A percentile compares a stretch with the other conserved stretches of the same genome.
Evolutionary conservation across 495 filamentous ascomycete genomes (phyloP).

Genomic region (Trichoderma virens): DNA sequence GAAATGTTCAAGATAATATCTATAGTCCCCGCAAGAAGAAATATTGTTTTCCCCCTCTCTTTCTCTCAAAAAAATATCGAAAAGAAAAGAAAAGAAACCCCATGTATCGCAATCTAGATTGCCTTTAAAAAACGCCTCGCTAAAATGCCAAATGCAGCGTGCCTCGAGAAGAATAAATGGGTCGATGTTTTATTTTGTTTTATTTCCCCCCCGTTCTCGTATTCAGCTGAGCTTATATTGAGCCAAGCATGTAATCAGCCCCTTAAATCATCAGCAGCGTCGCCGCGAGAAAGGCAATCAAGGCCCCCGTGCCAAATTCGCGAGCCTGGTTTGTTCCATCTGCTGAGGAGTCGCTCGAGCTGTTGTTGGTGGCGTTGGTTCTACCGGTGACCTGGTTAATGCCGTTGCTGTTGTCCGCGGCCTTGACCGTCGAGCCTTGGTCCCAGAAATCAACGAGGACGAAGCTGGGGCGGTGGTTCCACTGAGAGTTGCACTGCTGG

Average conservation of each 20-base stretch:
- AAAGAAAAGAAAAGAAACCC: not conserved
- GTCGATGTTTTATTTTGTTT: not conserved
- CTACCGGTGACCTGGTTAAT: conserved; percentile 21
- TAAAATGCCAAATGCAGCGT: conserved; percentile 13
- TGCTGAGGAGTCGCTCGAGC: not conserved
- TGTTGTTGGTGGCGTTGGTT: not conserved
- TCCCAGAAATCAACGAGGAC: conserved; percentile 64
- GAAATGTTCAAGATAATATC: too few relatives aligned
- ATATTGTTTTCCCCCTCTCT: not conserved
- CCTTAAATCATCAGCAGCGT: conserved; percentile 18
- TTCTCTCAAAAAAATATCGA: too few relatives aligned
- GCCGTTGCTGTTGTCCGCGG: conserved; percentile 53
- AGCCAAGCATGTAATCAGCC: not conserved
- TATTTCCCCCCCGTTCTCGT: not conserved
- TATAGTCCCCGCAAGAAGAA: not conserved
- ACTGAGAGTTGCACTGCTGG: conserved; percentile 42
- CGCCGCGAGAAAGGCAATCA: conserved; percentile 23
- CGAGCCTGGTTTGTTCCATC: not conserved
- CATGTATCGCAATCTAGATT: not conserved
- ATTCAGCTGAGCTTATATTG: not conserved
- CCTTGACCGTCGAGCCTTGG: conserved; percentile 48
- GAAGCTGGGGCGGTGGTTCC: conserved; percentile 47
- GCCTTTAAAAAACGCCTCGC: conserved; percentile 21
- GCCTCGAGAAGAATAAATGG: conserved; percentile 9
- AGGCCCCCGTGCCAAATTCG: conserved; percentile 11